These are phyloP conservation scores for Metschnikowia cerradonensis DNA, from an alignment of 805 yeast genomes.

Conservation along the genomic window DNA sequence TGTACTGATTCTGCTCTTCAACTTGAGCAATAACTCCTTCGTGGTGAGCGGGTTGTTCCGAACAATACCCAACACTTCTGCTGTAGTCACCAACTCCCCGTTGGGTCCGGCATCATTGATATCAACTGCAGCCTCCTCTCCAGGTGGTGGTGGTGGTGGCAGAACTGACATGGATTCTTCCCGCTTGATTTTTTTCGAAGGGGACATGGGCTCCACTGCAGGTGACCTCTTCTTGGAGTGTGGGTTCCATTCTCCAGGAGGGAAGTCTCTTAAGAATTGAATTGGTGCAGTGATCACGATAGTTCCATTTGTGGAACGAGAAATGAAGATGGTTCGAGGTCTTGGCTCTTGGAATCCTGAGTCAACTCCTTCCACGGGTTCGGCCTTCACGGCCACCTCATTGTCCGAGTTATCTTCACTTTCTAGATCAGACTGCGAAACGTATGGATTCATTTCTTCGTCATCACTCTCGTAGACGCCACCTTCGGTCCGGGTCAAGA, in stretches of 20 bases:
- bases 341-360: slow-evolving; percentile 5
- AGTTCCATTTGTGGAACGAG: slow-evolving; percentile 33
- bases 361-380: slow-evolving; percentile 23
- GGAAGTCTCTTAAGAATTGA: slow-evolving; percentile 59
- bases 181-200: slow-evolving; percentile 37
- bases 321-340: slow-evolving; percentile 20
- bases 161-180: slow-evolving; percentile 22
- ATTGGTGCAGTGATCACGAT: slow-evolving; percentile 64
- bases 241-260: slow-evolving; percentile 85
- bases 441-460: slow-evolving; percentile 75
- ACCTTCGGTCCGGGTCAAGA: slow-evolving; percentile 79
- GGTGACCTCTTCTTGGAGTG: slow-evolving; percentile 37
- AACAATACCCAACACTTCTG: slow-evolving; percentile 66
- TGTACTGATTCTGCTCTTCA: slow-evolving; percentile 58
- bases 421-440: slow-evolving; percentile 50
- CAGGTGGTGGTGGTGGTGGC: slow-evolving; percentile 14
- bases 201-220: slow-evolving; percentile 21
- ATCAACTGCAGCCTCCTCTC: slow-evolving; percentile 18
- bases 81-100: slow-evolving; percentile 55
- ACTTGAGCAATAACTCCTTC: slow-evolving; percentile 56
- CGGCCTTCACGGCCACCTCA: slow-evolving; percentile 32
- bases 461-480: slow-evolving; percentile 87
- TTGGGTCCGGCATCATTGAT: slow-evolving; percentile 36
- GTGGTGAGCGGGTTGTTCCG: slow-evolving; percentile 54
- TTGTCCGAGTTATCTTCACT: slow-evolving; percentile 56